phyloP scores from a whole-genome alignment of 257 asterid genomes.

The Jasminum sambac region DNA sequence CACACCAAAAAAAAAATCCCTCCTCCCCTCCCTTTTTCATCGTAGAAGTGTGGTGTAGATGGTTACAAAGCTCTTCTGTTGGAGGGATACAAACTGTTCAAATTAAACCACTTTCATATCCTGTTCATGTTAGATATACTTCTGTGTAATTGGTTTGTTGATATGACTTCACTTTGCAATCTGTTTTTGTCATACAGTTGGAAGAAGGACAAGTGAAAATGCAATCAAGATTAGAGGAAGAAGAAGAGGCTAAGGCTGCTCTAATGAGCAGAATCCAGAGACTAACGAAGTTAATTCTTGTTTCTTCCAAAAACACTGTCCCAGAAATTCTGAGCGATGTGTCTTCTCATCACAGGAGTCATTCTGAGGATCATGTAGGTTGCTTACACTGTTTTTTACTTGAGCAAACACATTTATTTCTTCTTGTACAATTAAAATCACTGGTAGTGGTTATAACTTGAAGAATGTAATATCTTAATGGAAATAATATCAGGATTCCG shows the following conservation, averaged over 20 bases:
- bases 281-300: constrained; percentile 93
- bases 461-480: not conserved
- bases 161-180: constrained; percentile 16
- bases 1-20: too few relatives aligned
- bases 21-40: not conserved
- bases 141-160: constrained; percentile 3
- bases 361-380: constrained; percentile 82
- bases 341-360: constrained; percentile 60
- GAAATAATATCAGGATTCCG: not conserved
- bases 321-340: constrained; percentile 63
- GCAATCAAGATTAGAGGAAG: constrained; percentile 99
- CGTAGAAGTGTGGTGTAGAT: not conserved
- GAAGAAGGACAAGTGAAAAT: constrained; percentile 98
- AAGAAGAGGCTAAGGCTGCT: constrained; percentile 98
- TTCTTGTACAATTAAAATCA: not conserved
- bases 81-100: constrained; percentile 4
- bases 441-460: not conserved
- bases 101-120: not conserved
- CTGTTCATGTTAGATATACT: constrained; percentile 9
- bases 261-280: constrained; percentile 98
- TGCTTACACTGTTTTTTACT: constrained; percentile 20
- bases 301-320: constrained; percentile 80
- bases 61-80: constrained; percentile 17
- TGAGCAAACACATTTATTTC: constrained; percentile 7
- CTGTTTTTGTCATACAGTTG: constrained; percentile 47